Conservation (phyloP, 2,329 filamentous ascomycete species). For the Nemania abortiva region DNA sequence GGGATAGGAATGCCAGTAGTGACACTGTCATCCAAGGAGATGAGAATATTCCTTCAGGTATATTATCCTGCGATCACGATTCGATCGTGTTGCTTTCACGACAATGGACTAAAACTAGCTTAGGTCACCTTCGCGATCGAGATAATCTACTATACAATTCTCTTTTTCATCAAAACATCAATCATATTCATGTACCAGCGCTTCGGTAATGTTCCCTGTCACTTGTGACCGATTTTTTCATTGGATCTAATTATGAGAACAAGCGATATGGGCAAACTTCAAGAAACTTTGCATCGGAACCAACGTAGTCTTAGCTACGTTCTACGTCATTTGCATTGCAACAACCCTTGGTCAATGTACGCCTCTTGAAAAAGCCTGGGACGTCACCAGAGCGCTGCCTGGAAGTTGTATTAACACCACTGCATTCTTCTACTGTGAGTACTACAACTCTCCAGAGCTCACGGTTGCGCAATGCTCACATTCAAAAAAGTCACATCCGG, state of each 20-base stretch:
- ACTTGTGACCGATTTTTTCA: background rate
- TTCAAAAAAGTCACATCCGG: conserved; percentile 53
- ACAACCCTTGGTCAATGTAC: conserved; percentile 57
- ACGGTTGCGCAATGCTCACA: conserved; percentile 4
- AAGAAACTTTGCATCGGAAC: conserved; percentile 52
- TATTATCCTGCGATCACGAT: too few relatives aligned
- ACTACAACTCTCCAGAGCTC: background rate
- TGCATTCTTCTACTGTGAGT: conserved; percentile 57
- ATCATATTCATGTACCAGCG: conserved; percentile 61
- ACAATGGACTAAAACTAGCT: background rate
- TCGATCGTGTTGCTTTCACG: background rate
- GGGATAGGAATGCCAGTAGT: conserved; percentile 42
- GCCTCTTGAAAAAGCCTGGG: conserved; percentile 59
- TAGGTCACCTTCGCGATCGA: conserved; percentile 52
- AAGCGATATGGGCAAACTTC: conserved; percentile 46
- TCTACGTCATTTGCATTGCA: conserved; percentile 56
- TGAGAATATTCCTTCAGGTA: conserved; percentile 39
- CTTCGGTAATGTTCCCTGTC: conserved; percentile 53
- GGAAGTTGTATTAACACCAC: conserved; percentile 58
- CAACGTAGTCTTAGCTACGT: conserved; percentile 55
- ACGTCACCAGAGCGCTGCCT: conserved; percentile 48
- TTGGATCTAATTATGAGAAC: conserved; percentile 18
- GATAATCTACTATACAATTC: conserved; percentile 56
- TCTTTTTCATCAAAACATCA: conserved; percentile 58
- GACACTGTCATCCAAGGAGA: conserved; percentile 37